Evolutionary conservation across 1,139 yeast genomes (phyloP).

Genomic region (Diutina pseudorugosa): DNA sequence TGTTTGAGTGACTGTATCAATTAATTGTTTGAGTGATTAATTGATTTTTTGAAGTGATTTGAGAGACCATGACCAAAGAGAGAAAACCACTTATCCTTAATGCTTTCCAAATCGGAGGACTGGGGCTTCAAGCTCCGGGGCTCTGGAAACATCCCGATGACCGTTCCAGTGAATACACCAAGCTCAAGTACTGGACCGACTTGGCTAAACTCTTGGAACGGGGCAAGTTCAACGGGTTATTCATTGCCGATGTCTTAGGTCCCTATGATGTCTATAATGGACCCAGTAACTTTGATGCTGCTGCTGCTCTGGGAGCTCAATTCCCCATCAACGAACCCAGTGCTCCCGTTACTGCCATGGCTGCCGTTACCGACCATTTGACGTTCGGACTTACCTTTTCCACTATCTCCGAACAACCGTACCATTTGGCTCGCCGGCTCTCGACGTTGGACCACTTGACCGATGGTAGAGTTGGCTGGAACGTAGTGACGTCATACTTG

Average conservation of each 20-base stretch:
- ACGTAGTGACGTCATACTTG: slow-evolving; percentile 27
- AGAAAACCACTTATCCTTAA: slow-evolving; percentile 18
- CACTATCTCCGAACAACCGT: slow-evolving; percentile 33
- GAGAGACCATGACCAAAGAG: neutral
- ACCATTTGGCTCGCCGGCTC: slow-evolving; percentile 30
- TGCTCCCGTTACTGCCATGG: slow-evolving; percentile 27
- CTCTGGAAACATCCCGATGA: slow-evolving; percentile 35
- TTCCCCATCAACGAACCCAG: slow-evolving; percentile 32
- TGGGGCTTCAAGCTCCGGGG: slow-evolving; percentile 28
- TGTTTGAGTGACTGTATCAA: no score
- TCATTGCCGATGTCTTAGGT: slow-evolving; percentile 37
- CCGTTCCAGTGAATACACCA: slow-evolving; percentile 19
- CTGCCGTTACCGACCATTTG: slow-evolving; percentile 28
- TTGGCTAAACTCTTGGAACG: slow-evolving; percentile 31
- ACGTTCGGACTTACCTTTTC: slow-evolving; percentile 31
- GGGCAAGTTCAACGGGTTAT: slow-evolving; percentile 32
- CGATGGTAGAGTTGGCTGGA: slow-evolving; percentile 35
- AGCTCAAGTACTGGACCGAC: slow-evolving; percentile 33
- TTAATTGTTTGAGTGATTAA: no score
- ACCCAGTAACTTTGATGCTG: slow-evolving; percentile 22
- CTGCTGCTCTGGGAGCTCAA: slow-evolving; percentile 30
- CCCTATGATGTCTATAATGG: slow-evolving; percentile 32
- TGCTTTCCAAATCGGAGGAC: slow-evolving; percentile 29
- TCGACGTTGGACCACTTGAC: slow-evolving; percentile 32
- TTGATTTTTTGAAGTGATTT: neutral